Percentiles rank a stretch among this genome's conserved stretches.
These are phyloP conservation scores for Triglochin maritima DNA, from an alignment of 106 monocot species.

Conservation along the genomic window DNA sequence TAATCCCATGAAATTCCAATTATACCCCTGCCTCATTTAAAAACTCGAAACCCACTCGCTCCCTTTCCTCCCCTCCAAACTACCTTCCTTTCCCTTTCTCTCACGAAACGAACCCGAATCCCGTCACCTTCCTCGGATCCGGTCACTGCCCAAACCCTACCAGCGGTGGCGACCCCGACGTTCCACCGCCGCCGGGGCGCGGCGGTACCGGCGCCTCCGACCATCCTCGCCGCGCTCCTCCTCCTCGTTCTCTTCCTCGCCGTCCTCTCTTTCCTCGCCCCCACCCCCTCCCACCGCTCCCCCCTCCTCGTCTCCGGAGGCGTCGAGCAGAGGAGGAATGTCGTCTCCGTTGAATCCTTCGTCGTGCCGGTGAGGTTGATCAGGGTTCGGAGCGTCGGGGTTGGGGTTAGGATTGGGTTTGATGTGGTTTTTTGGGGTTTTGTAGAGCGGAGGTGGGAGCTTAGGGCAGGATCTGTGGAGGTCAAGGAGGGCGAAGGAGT, in stretches of 20 bases:
- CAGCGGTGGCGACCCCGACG: slow-evolving; percentile 40
- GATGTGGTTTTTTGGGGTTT: slow-evolving; percentile 2
- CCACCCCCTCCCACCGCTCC: slow-evolving; percentile 28
- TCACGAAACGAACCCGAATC: no score
- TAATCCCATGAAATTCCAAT: no score
- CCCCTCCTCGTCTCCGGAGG: slow-evolving; percentile 7
- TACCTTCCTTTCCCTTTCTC: no score
- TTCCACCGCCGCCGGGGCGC: slow-evolving; percentile 15
- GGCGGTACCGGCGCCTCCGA: slow-evolving; percentile 8
- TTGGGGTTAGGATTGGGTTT: background rate
- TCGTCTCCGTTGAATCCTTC: slow-evolving; percentile 14
- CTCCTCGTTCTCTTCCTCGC: slow-evolving; percentile 32
- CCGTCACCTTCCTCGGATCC: no score
- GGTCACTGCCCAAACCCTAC: background rate
- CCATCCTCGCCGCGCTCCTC: slow-evolving; percentile 17
- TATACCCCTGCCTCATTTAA: no score
- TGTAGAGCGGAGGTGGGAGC: slow-evolving; percentile 34
- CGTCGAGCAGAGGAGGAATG: slow-evolving; percentile 5
- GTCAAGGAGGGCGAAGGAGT: slow-evolving; percentile 45
- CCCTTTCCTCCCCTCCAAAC: no score
- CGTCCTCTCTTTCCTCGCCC: slow-evolving; percentile 40
- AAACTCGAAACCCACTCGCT: no score
- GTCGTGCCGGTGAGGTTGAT: slow-evolving; percentile 37
- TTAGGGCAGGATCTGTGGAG: slow-evolving; percentile 42
- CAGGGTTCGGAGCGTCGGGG: no score